phyloP scores from a whole-genome alignment of 139 green algal species.

The Pycnococcus provasolii region DNA sequence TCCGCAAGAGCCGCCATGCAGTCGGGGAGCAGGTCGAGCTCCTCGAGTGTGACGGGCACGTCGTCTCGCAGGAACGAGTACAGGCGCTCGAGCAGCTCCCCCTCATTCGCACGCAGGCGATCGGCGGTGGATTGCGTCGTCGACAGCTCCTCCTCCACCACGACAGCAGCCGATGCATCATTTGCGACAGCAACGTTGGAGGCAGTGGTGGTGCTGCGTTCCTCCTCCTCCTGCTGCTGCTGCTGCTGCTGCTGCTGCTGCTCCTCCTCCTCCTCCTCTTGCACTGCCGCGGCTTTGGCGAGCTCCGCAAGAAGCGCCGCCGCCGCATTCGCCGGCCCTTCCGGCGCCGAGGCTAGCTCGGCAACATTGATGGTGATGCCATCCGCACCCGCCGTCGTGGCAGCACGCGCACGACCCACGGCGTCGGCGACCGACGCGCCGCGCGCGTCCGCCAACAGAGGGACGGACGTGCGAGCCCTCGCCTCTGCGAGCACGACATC shows the following conservation, averaged over 20 bases:
- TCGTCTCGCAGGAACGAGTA: not conserved
- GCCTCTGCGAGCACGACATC: not conserved
- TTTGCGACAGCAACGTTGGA: not conserved
- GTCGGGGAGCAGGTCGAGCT: constrained; percentile 33
- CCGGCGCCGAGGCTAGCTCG: not conserved
- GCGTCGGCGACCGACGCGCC: too few species aligned
- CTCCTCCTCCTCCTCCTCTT: not conserved
- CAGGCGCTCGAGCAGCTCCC: not conserved
- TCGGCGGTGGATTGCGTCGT: not conserved
- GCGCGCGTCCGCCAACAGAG: not conserved
- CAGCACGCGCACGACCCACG: too few species aligned
- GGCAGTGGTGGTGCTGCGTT: not conserved
- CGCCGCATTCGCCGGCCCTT: not conserved
- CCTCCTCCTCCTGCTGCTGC: not conserved
- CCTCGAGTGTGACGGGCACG: constrained; percentile 20
- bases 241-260: not conserved
- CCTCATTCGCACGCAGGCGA: not conserved
- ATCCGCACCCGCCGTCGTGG: constrained; percentile 48
- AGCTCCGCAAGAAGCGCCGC: not conserved
- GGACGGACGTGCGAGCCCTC: not conserved
- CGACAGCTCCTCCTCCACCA: not conserved
- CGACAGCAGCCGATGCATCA: not conserved
- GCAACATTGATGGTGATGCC: constrained; percentile 62
- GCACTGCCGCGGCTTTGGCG: not conserved
- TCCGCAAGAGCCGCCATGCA: constrained; percentile 68